phyloP scores from a whole-genome alignment of 1,284 basidiomycete species.

The Cryptococcus deneoformans region DNA sequence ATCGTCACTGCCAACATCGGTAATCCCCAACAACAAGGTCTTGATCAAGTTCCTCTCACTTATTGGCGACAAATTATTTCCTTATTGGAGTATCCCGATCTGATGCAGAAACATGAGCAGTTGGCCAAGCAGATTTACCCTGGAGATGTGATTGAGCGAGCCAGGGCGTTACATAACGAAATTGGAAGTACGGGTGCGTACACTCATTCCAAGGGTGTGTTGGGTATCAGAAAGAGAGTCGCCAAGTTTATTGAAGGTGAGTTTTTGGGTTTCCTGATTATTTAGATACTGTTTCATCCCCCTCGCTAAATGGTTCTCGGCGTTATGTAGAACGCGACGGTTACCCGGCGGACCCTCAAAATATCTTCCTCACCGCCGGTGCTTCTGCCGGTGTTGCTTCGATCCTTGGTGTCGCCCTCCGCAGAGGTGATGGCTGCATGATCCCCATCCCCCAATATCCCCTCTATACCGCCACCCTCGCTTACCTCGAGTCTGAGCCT shows the following conservation, averaged over 20 bases:
- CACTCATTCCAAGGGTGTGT: slow-evolving; percentile 91
- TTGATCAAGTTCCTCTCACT: slow-evolving; percentile 91
- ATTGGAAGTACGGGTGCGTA: slow-evolving; percentile 96
- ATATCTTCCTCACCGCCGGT: slow-evolving; percentile 92
- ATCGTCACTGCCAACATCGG: slow-evolving; percentile 97
- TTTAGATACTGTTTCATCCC: not conserved
- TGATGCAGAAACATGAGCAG: slow-evolving; percentile 69
- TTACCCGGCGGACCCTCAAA: slow-evolving; percentile 73
- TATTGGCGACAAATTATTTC: slow-evolving; percentile 77
- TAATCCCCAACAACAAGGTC: slow-evolving; percentile 93
- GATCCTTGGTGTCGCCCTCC: slow-evolving; percentile 57
- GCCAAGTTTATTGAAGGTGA: slow-evolving; percentile 83
- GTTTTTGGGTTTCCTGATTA: slow-evolving; percentile 27
- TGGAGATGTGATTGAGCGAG: slow-evolving; percentile 77
- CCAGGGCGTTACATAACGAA: slow-evolving; percentile 73
- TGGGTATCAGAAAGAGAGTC: slow-evolving; percentile 81
- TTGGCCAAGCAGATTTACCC: slow-evolving; percentile 67
- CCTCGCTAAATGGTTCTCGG: not conserved
- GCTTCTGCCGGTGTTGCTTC: slow-evolving; percentile 90
- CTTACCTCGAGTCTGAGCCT: slow-evolving; percentile 74
- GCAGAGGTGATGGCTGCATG: slow-evolving; percentile 47
- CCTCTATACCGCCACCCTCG: slow-evolving; percentile 94
- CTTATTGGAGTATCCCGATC: slow-evolving; percentile 85
- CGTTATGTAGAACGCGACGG: slow-evolving; percentile 73
- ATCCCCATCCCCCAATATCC: slow-evolving; percentile 99